Evolutionary conservation across 441 rosid genomes (phyloP), one percentile per base, ranked within the genome.

Genomic region (Erodium moschatum): DNA sequence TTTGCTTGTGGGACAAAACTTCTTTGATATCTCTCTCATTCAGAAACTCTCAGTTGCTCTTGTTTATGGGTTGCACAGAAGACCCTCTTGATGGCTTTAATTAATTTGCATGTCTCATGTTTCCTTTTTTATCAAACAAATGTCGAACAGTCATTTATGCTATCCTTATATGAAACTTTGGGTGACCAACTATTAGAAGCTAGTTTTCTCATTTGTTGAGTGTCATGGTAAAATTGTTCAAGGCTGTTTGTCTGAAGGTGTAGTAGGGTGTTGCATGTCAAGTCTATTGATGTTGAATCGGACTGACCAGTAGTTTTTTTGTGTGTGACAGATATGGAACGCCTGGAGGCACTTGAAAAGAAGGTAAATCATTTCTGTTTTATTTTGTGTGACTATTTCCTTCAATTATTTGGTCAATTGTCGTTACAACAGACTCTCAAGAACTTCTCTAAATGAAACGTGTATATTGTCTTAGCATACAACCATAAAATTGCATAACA

Each of bases 221-320:
- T 44, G 15, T 44, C 2, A 10, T 10, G 50, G 4, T 12, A 44
- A 44, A 12, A 10, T 44, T 44, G 2, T 10, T 11, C 4, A 44
- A 44, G 50, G 50, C n/a, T 44, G 50, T 52, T 52, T 15, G 58
- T 52, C 16, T 52, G 9, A 52, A 52, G 60, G 60, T 52, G 40
- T 35, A 15, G 40, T 35, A 15, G 60, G 0, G 60, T 52, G 21
- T 6, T 52, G 15, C 21, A 5, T 15, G 60, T 52, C 60, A 16
- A 52, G 60, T 16, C 60, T 18, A 21, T 16, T 5, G 8, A 15
- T 15, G 7, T 52, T 52, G 20, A 15, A 52, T 52, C 60, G 8
- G 21, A 56, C 62, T 56, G 27, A 56, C 24, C 18, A 56, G 24
- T 18, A 56, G 0, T 7, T 56, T 56, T 56, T 56, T 18, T 18